phyloP scores from a whole-genome alignment of 345 rosid genomes.

The Arabidopsis thaliana region TAIR10.1 NC_003075.7:6404001-6404500 shows the following conservation, averaged over 20 bases:
- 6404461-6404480: slow-evolving; percentile 83
- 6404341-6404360: slow-evolving; percentile 97
- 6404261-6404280: slow-evolving; percentile 91
- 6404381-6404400: slow-evolving; percentile 69
- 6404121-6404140: slow-evolving; percentile 84
- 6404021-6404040: slow-evolving; percentile 99
- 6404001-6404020: slow-evolving; percentile 76
- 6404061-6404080: slow-evolving; percentile 89
- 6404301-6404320: slow-evolving; percentile 96
- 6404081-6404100: slow-evolving; percentile 92
- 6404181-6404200: slow-evolving; percentile 70
- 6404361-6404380: slow-evolving; percentile 99
- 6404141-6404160: slow-evolving; percentile 89
- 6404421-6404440: slow-evolving; percentile 75
- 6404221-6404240: slow-evolving; percentile 91
- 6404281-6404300: slow-evolving; percentile 85
- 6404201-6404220: slow-evolving; percentile 69
- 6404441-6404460: slow-evolving; percentile 67
- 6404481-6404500: slow-evolving; percentile 91
- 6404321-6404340: slow-evolving; percentile 97
- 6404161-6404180: slow-evolving; percentile 79
- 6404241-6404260: slow-evolving; percentile 99
- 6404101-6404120: slow-evolving; percentile 87
- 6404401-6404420: slow-evolving; percentile 69
- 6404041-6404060: slow-evolving; percentile 86